phyloP scores from a whole-genome alignment of 305 asterid genomes.

The Fraxinus nigra region DNA sequence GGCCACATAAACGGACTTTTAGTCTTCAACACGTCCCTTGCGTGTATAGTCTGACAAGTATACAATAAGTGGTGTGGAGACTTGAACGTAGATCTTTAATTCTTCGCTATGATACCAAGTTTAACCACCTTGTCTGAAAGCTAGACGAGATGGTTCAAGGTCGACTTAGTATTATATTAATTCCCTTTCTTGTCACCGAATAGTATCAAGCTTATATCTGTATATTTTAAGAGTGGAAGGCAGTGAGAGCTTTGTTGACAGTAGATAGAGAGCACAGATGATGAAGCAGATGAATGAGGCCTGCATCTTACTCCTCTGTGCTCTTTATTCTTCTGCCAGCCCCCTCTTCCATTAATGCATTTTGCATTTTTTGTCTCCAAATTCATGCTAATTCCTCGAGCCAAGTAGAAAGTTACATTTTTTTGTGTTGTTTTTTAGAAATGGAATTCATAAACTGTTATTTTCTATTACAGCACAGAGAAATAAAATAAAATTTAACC shows the following conservation, averaged over 20 bases:
- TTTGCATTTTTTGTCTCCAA: no score
- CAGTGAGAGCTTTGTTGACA: constrained; percentile 38
- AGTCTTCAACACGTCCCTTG: not conserved
- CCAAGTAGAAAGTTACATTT: not conserved
- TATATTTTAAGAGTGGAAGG: not conserved
- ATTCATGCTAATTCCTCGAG: not conserved
- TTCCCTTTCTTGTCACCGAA: not conserved
- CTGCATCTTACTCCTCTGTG: constrained; percentile 47
- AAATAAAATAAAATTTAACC: not conserved
- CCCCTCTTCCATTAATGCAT: not conserved
- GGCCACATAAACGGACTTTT: not conserved
- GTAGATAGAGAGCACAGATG: constrained; percentile 62
- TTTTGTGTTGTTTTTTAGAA: not conserved
- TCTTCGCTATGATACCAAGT: not conserved
- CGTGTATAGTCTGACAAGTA: not conserved
- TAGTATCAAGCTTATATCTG: not conserved
- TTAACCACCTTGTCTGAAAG: not conserved
- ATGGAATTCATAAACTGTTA: not conserved
- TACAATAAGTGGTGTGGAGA: not conserved
- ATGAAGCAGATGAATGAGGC: constrained; percentile 25
- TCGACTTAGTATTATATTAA: not conserved
- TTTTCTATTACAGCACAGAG: not conserved
- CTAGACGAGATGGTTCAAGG: not conserved
- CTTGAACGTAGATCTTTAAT: not conserved
- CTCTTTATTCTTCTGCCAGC: constrained; percentile 61